phyloP scores from a whole-genome alignment of 2,329 filamentous ascomycete species.

The Dryadomyces quercus-mongolicae region DNA sequence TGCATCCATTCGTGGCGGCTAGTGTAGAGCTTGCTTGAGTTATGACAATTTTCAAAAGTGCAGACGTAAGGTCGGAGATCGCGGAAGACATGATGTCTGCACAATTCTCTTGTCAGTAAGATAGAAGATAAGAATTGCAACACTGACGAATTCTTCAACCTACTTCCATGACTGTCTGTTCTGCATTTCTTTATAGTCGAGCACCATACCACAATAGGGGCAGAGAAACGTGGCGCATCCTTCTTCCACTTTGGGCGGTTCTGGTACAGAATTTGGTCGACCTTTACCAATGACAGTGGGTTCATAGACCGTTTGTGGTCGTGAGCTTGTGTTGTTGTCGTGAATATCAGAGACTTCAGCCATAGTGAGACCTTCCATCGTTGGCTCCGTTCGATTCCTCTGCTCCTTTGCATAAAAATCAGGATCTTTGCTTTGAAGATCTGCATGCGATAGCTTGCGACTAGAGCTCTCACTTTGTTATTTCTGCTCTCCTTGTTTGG shows the following conservation, averaged over 20 bases:
- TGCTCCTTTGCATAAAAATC: too few species aligned
- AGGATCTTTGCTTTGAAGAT: too few species aligned
- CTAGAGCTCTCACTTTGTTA: too few species aligned
- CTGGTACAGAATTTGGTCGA: not conserved
- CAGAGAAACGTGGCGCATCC: not conserved
- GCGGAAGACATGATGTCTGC: not conserved
- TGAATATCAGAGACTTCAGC: not conserved
- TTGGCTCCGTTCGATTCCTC: too few species aligned
- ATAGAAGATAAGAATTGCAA: not conserved
- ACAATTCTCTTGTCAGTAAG: not conserved
- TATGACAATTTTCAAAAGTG: not conserved
- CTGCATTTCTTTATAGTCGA: not conserved
- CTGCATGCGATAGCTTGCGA: too few species aligned
- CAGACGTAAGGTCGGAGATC: not conserved
- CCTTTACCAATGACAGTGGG: not conserved
- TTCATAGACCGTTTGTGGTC: not conserved
- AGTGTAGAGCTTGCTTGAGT: not conserved
- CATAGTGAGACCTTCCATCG: not conserved
- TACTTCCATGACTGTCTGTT: not conserved
- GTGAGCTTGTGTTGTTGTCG: not conserved
- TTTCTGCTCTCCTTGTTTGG: not conserved
- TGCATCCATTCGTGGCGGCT: not conserved
- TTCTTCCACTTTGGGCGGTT: not conserved
- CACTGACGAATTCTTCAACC: not conserved
- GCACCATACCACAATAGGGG: not conserved